These are phyloP conservation scores for Annulohypoxylon nitens DNA, from an alignment of 495 filamentous ascomycete species.

Conservation along the genomic window DNA sequence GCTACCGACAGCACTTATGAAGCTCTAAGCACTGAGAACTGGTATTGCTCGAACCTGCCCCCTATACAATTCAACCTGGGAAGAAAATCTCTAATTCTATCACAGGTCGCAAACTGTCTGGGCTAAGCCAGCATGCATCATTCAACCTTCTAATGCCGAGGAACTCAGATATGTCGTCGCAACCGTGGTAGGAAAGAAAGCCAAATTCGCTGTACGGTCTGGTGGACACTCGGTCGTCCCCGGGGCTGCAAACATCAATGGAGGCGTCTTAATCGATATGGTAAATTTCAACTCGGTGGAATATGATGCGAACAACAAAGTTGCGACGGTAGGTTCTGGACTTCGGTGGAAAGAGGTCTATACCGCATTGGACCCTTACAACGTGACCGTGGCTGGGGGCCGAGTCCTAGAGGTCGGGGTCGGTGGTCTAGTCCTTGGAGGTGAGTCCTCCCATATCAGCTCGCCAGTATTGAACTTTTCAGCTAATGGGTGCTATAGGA, in stretches of 20 bases:
- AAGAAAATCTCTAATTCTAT: slow-evolving; percentile 12
- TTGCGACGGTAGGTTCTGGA: slow-evolving; percentile 62
- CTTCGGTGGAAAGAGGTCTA: slow-evolving; percentile 65
- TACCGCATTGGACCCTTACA: slow-evolving; percentile 56
- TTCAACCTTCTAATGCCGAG: slow-evolving; percentile 54
- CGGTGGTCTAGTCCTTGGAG: slow-evolving; percentile 58
- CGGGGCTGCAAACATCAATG: slow-evolving; percentile 64
- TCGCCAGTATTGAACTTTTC: slow-evolving; percentile 25
- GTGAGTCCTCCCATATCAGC: slow-evolving; percentile 20
- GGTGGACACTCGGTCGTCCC: slow-evolving; percentile 64
- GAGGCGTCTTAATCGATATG: slow-evolving; percentile 67
- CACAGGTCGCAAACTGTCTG: slow-evolving; percentile 49
- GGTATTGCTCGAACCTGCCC: slow-evolving; percentile 19
- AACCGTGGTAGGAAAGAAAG: slow-evolving; percentile 47
- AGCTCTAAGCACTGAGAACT: slow-evolving; percentile 40
- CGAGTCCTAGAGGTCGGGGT: slow-evolving; percentile 61
- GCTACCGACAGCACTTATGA: slow-evolving; percentile 25
- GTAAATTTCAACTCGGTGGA: slow-evolving; percentile 57
- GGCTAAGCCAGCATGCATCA: slow-evolving; percentile 58
- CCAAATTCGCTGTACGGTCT: slow-evolving; percentile 62
- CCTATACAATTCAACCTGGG: background rate
- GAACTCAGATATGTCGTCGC: slow-evolving; percentile 50
- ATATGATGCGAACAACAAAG: slow-evolving; percentile 57
- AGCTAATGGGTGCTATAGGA: slow-evolving; percentile 36
- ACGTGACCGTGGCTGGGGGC: slow-evolving; percentile 63